These are phyloP conservation scores for Setaria viridis DNA, from an alignment of 202 grass and related monocot species.

Conservation along the genomic window DNA sequence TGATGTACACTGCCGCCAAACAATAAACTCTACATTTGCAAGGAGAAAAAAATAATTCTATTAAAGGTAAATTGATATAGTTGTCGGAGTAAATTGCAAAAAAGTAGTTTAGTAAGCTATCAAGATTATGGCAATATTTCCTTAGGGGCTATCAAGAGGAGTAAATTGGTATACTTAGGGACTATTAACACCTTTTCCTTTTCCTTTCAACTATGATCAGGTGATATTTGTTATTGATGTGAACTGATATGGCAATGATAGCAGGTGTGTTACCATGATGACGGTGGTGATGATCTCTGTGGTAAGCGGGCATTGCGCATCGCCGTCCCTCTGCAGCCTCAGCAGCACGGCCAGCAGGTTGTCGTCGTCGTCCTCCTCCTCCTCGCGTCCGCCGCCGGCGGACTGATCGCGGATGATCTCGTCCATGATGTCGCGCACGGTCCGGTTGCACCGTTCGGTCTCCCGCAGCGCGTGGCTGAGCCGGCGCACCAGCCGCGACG, in stretches of 20 bases:
- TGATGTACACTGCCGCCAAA: too few species aligned
- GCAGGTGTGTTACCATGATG: constrained; percentile 36
- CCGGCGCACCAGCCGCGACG: constrained; percentile 21
- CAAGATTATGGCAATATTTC: too few species aligned
- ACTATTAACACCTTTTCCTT: too few species aligned
- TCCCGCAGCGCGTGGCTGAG: constrained; percentile 47
- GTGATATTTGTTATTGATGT: not conserved
- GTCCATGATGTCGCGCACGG: constrained; percentile 30
- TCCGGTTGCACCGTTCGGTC: constrained; percentile 17
- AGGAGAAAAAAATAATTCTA: too few species aligned
- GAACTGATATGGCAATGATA: too few species aligned
- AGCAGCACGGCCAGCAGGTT: constrained; percentile 52
- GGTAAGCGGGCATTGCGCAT: constrained; percentile 23
- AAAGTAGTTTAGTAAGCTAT: too few species aligned
- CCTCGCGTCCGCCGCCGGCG: not conserved
- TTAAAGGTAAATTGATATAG: too few species aligned
- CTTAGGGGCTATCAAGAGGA: too few species aligned
- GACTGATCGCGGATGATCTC: constrained; percentile 44
- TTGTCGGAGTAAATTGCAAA: too few species aligned
- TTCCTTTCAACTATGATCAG: too few species aligned
- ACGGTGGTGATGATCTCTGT: constrained; percentile 47
- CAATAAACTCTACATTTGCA: too few species aligned
- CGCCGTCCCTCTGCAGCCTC: constrained; percentile 42
- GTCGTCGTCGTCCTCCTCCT: not conserved
- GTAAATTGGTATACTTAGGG: too few species aligned